A percentile compares a stretch with the other conserved stretches of the same genome.
Evolutionary conservation across 805 yeast species (phyloP).

Genomic region (Kazachstania psychrophila): DNA sequence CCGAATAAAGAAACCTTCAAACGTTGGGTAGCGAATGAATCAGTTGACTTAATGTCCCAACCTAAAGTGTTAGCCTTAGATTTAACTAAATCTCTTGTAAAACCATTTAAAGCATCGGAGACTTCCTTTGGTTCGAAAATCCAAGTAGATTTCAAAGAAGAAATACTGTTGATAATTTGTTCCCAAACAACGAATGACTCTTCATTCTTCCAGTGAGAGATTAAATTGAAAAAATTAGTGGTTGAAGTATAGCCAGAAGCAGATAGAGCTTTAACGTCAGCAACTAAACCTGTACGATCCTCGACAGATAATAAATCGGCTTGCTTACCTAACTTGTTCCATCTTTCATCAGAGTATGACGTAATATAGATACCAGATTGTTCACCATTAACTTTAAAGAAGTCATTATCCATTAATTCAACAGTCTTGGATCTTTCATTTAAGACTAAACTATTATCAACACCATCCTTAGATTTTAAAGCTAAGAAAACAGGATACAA

Average conservation of each 20-base stretch:
- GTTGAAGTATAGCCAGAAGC: constrained; percentile 62
- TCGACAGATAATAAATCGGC: constrained; percentile 55
- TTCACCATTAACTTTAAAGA: constrained; percentile 63
- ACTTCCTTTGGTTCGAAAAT: constrained; percentile 42
- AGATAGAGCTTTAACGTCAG: constrained; percentile 69
- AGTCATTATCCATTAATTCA: constrained; percentile 36
- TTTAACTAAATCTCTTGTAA: constrained; percentile 46
- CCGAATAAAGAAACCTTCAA: constrained; percentile 57
- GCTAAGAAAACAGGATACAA: constrained; percentile 65
- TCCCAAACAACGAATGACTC: constrained; percentile 60
- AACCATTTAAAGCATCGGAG: constrained; percentile 40
- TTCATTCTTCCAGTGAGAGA: constrained; percentile 53
- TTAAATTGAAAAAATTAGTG: constrained; percentile 48
- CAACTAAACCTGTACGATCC: constrained; percentile 70
- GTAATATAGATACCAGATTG: constrained; percentile 72
- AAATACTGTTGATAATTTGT: constrained; percentile 43
- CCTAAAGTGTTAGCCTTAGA: constrained; percentile 51
- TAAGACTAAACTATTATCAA: constrained; percentile 51
- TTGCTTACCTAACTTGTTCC: constrained; percentile 55
- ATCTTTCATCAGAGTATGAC: constrained; percentile 57
- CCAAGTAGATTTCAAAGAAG: constrained; percentile 44
- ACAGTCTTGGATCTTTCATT: constrained; percentile 41
- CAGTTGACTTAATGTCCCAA: constrained; percentile 49
- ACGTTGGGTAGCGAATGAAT: constrained; percentile 52
- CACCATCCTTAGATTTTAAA: constrained; percentile 48